These are phyloP conservation scores for Neofusicoccum sp. DNA, from an alignment of 2,329 filamentous ascomycete genomes.

Conservation along the genomic window DNA sequence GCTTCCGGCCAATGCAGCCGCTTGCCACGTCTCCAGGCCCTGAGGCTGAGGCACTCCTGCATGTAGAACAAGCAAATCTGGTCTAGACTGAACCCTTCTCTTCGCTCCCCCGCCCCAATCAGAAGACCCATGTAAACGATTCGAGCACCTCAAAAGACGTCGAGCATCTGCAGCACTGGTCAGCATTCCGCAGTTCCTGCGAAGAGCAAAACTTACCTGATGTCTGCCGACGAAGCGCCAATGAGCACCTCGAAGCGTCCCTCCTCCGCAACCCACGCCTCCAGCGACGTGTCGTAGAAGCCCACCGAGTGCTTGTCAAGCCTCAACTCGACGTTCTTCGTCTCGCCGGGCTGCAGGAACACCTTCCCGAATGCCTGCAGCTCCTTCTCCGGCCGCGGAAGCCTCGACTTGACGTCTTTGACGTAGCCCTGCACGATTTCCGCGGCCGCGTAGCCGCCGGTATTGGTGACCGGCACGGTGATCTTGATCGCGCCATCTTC, in stretches of 20 bases:
- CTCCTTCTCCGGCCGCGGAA: slow-evolving; percentile 69
- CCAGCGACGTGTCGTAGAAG: slow-evolving; percentile 62
- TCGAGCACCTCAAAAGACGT: slow-evolving; percentile 59
- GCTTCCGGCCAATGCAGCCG: not conserved
- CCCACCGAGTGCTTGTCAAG: slow-evolving; percentile 50
- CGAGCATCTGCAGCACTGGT: not conserved
- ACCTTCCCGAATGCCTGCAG: slow-evolving; percentile 62
- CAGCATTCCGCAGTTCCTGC: not conserved
- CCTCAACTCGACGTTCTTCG: slow-evolving; percentile 31
- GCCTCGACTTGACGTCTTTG: slow-evolving; percentile 58
- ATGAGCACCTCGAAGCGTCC: slow-evolving; percentile 61
- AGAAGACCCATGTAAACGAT: slow-evolving; percentile 66
- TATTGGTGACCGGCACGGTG: slow-evolving; percentile 54
- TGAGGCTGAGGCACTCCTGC: not conserved
- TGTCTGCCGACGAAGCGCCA: slow-evolving; percentile 62
- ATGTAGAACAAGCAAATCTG: not conserved
- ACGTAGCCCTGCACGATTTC: slow-evolving; percentile 70
- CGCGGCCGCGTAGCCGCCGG: slow-evolving; percentile 55
- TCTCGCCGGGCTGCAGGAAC: slow-evolving; percentile 37
- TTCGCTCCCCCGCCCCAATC: slow-evolving; percentile 11
- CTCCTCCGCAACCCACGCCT: slow-evolving; percentile 65
- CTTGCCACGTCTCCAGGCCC: not conserved
- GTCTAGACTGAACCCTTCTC: not conserved
- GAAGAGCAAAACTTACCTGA: slow-evolving; percentile 50
- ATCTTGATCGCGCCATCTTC: slow-evolving; percentile 41